Conservation (phyloP, 495 filamentous ascomycete genomes). For the Tuber microsphaerosporum region DNA sequence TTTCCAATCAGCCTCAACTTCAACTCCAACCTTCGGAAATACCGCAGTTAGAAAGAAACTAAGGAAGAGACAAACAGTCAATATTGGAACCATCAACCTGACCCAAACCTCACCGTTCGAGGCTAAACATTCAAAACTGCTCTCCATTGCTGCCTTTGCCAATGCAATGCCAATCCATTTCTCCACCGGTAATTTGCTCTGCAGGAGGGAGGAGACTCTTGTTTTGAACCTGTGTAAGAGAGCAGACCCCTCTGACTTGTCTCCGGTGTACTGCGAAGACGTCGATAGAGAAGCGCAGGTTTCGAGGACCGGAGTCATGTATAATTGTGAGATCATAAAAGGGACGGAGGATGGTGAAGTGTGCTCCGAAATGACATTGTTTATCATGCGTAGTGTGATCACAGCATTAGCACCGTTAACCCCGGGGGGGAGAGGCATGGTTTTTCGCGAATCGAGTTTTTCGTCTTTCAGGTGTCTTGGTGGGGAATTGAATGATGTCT, state of each 20-base stretch:
- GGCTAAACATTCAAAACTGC: constrained; percentile 34
- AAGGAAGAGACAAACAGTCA: constrained; percentile 26
- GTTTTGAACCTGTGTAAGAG: constrained; percentile 39
- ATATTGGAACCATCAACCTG: constrained; percentile 32
- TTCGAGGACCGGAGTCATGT: background rate
- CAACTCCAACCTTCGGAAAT: background rate
- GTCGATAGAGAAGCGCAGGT: background rate
- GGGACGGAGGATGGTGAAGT: background rate
- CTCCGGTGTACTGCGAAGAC: background rate
- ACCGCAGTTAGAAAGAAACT: background rate
- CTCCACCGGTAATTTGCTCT: constrained; percentile 26
- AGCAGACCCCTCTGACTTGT: constrained; percentile 23
- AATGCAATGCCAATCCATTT: constrained; percentile 35
- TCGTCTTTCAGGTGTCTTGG: background rate
- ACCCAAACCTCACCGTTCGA: constrained; percentile 30
- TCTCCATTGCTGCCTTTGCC: constrained; percentile 34
- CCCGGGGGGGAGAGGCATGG: background rate
- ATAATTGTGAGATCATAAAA: constrained; percentile 1
- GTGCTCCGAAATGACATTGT: background rate
- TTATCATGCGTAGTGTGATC: constrained; percentile 1
- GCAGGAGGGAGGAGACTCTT: constrained; percentile 36
- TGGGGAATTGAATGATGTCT: background rate
- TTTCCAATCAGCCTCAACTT: constrained; percentile 12
- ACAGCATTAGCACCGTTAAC: background rate
- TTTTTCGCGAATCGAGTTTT: background rate